Evolutionary conservation across 148 eudicot genomes (phyloP).

Genomic region (Polygonum maritimum): DNA sequence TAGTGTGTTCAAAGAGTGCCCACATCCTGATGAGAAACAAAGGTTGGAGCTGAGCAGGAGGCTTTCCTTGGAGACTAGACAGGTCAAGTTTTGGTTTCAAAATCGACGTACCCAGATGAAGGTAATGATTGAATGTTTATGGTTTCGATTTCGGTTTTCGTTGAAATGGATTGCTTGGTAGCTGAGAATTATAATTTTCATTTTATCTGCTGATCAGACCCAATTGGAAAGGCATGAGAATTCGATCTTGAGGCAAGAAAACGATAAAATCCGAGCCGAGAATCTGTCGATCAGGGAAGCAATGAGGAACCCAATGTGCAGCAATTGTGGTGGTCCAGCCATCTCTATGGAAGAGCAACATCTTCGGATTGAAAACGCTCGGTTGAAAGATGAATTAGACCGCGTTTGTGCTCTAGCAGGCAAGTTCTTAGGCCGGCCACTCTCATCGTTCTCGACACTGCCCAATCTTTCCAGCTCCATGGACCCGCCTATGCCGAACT

Average conservation of each 20-base stretch:
- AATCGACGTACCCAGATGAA: conserved; percentile 96
- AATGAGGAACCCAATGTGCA: conserved; percentile 86
- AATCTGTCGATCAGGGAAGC: conserved; percentile 88
- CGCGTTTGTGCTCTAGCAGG: neutral
- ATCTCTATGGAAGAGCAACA: conserved; percentile 89
- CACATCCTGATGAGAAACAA: conserved; percentile 99
- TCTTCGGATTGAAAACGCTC: conserved; percentile 77
- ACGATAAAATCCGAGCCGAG: conserved; percentile 79
- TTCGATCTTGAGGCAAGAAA: conserved; percentile 82
- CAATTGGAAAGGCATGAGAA: conserved; percentile 94
- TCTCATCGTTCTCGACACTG: conserved; percentile 26
- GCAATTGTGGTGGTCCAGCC: conserved; percentile 87
- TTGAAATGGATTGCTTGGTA: neutral
- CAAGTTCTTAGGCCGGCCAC: conserved; percentile 27
- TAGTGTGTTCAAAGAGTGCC: conserved; percentile 93
- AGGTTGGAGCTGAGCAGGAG: conserved; percentile 83
- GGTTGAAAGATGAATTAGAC: conserved; percentile 40
- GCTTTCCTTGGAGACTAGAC: conserved; percentile 77
- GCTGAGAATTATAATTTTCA: neutral
- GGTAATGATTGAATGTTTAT: conserved; percentile 22
- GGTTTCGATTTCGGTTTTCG: neutral
- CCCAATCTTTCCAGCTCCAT: no score
- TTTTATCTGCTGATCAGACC: conserved; percentile 34
- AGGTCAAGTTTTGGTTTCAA: conserved; percentile 98
- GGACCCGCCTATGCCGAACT: conserved; percentile 46